A percentile compares a stretch with the other conserved stretches of the same genome.
Evolutionary conservation across 257 asterid species (phyloP).

Genomic region (Mentha longifolia): DNA sequence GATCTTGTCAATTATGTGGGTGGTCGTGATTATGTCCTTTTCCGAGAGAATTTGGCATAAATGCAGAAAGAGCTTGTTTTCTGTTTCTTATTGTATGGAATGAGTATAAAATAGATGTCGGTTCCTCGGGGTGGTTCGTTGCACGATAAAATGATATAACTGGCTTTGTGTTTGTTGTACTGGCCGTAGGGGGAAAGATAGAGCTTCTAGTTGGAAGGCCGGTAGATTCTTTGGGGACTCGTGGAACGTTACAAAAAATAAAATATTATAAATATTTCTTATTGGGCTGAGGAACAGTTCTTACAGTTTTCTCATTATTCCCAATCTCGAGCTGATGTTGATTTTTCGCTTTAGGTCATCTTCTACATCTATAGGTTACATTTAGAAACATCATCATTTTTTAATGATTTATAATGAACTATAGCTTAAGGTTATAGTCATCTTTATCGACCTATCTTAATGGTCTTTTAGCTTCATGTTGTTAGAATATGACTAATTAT

Average conservation of each 20-base stretch:
- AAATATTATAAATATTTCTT: neutral
- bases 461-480: neutral
- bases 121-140: neutral
- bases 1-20: neutral
- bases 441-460: neutral
- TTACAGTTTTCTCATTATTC: neutral
- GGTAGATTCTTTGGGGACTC: neutral
- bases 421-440: neutral
- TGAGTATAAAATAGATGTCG: neutral
- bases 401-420: neutral
- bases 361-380: neutral
- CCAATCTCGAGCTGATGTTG: neutral
- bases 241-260: neutral
- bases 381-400: neutral
- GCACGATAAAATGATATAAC: neutral
- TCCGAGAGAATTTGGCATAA: neutral
- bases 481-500: slow-evolving; percentile 45
- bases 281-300: neutral
- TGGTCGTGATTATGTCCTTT: neutral
- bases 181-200: neutral
- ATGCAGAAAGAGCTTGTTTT: neutral
- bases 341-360: neutral
- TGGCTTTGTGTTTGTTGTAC: neutral
- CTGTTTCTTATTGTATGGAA: neutral
- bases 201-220: neutral